Percentiles rank a stretch among this genome's conserved stretches.
phyloP scores from a whole-genome alignment of 2,329 filamentous ascomycete species.

The Akanthomyces uredinophilus region DNA sequence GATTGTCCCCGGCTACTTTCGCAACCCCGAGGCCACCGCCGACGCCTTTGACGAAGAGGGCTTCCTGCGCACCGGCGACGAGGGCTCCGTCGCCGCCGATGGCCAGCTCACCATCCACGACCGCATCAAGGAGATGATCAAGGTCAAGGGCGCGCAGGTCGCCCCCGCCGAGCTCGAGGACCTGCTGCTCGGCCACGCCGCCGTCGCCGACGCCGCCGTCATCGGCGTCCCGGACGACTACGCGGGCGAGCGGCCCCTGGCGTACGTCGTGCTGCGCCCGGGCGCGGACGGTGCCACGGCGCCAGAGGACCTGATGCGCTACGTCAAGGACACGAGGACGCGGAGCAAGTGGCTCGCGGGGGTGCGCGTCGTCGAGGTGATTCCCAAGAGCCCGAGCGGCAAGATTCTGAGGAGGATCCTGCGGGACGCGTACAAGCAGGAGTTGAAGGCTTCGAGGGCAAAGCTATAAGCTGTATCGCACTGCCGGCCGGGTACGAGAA shows the following conservation, averaged over 20 bases:
- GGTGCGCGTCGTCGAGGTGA: conserved; percentile 49
- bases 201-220: conserved; percentile 74
- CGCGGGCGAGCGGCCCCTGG: conserved; percentile 58
- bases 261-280: conserved; percentile 61
- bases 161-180: conserved; percentile 79
- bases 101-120: conserved; percentile 79
- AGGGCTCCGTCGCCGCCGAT: conserved; percentile 63
- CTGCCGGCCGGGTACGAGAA: no score
- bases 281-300: conserved; percentile 43
- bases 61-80: conserved; percentile 76
- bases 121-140: conserved; percentile 49
- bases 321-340: conserved; percentile 53
- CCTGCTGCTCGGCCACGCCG: conserved; percentile 67
- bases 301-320: conserved; percentile 34
- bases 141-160: conserved; percentile 69
- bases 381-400: conserved; percentile 61
- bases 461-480: background rate
- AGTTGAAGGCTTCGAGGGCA: background rate
- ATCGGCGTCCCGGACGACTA: conserved; percentile 63
- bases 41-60: conserved; percentile 66
- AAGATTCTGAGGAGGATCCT: conserved; percentile 54
- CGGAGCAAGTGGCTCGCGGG: conserved; percentile 53
- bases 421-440: background rate
- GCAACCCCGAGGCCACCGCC: conserved; percentile 69
- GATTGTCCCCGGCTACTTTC: conserved; percentile 70